Evolutionary conservation across 1,284 basidiomycete genomes (phyloP).

Genomic region (Heterobasidion annosum): DNA sequence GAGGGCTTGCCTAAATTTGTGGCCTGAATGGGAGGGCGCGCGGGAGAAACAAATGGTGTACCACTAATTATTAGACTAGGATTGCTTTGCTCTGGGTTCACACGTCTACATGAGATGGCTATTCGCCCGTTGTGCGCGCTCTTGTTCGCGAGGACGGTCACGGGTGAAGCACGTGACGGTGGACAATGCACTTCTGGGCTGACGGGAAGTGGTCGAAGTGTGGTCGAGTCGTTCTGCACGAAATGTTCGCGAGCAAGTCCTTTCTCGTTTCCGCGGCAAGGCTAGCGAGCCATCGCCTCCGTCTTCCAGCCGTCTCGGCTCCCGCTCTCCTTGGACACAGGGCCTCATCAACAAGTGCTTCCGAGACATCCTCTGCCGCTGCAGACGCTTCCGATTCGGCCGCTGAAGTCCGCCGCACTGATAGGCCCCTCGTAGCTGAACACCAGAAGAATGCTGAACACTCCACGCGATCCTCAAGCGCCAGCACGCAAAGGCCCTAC

Average conservation of each 20-base stretch:
- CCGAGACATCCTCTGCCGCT: background rate
- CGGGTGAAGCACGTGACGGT: no score
- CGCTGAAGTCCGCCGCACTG: background rate
- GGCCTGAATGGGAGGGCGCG: constrained; percentile 4
- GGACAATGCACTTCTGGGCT: background rate
- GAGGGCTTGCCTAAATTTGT: constrained; percentile 45
- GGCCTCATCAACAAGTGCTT: background rate
- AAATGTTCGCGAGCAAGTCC: background rate
- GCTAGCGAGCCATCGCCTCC: background rate
- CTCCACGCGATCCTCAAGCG: no score
- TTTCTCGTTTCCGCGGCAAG: background rate
- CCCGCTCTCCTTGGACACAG: background rate
- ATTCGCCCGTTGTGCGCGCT: no score
- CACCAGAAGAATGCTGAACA: no score
- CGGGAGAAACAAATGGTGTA: background rate
- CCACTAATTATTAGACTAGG: background rate
- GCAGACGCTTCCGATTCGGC: background rate
- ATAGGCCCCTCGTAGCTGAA: no score
- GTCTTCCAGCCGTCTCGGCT: background rate
- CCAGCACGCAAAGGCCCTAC: no score
- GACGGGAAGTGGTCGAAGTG: no score
- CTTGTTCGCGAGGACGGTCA: no score
- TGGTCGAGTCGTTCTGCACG: background rate
- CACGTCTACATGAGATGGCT: background rate
- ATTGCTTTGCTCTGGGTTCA: background rate